These are phyloP conservation scores for Panaeolus papilionaceus DNA, from an alignment of 768 basidiomycete species.

Conservation along the genomic window DNA sequence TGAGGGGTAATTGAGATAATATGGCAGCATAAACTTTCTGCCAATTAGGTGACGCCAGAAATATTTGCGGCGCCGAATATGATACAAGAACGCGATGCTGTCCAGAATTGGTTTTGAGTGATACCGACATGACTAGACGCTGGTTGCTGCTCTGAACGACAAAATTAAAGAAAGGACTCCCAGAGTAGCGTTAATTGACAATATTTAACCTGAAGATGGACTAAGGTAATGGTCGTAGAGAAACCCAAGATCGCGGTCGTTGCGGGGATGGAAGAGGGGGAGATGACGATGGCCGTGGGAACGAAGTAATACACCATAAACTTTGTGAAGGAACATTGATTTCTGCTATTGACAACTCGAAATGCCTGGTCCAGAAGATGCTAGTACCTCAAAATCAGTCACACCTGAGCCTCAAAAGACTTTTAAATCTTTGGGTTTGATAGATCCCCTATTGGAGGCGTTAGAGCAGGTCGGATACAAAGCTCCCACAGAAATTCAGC, in stretches of 20 bases:
- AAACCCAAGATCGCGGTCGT: slow-evolving; percentile 8
- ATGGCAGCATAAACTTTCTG: slow-evolving; percentile 70
- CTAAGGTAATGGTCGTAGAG: not conserved
- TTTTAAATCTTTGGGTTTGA: slow-evolving; percentile 88
- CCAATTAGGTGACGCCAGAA: slow-evolving; percentile 77
- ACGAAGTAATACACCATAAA: slow-evolving; percentile 23
- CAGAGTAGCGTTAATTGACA: not conserved
- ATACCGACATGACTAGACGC: slow-evolving; percentile 27
- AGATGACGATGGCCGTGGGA: slow-evolving; percentile 31
- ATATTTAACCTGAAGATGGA: not conserved
- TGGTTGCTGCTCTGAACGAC: slow-evolving; percentile 18
- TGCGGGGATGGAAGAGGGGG: slow-evolving; percentile 11
- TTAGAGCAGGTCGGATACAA: slow-evolving; percentile 84
- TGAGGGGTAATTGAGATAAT: slow-evolving; percentile 78
- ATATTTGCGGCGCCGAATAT: slow-evolving; percentile 66
- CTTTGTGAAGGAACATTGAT: slow-evolving; percentile 21
- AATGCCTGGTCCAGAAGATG: slow-evolving; percentile 74
- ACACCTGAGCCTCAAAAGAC: slow-evolving; percentile 44
- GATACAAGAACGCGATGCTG: slow-evolving; percentile 70
- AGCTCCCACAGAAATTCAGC: slow-evolving; percentile 90
- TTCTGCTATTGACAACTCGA: slow-evolving; percentile 18
- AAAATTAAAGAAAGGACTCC: not conserved
- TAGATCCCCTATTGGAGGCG: slow-evolving; percentile 87
- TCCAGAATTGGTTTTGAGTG: slow-evolving; percentile 29
- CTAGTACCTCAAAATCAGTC: slow-evolving; percentile 43